phyloP scores from a whole-genome alignment of 2,329 filamentous ascomycete genomes.

The Clarireedia homoeocarpa region DNA sequence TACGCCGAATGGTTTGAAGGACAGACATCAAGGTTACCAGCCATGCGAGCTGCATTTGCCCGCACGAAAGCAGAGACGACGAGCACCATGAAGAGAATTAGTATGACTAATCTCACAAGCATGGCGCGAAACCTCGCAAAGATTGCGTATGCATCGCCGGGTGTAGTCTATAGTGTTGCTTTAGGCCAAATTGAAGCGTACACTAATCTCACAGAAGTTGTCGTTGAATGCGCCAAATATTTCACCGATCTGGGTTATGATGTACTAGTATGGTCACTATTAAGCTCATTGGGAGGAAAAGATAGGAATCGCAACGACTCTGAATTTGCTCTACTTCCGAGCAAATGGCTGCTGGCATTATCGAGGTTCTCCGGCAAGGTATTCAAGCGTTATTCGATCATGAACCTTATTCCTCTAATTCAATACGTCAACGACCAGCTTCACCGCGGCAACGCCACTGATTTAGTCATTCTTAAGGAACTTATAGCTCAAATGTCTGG shows the following conservation, averaged over 20 bases:
- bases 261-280: constrained; percentile 83
- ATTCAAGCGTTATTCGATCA: constrained; percentile 75
- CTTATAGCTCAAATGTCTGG: constrained; percentile 90
- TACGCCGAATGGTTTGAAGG: constrained; percentile 92
- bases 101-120: constrained; percentile 73
- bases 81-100: constrained; percentile 81
- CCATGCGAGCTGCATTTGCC: constrained; percentile 72
- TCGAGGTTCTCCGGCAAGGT: constrained; percentile 87
- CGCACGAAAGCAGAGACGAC: constrained; percentile 71
- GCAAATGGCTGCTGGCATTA: constrained; percentile 83
- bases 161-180: constrained; percentile 82
- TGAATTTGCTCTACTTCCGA: constrained; percentile 64
- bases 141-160: constrained; percentile 83
- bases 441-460: constrained; percentile 72
- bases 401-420: constrained; percentile 78
- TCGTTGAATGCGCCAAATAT: constrained; percentile 90
- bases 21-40: constrained; percentile 64
- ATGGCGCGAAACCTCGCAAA: constrained; percentile 89
- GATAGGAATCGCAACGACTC: constrained; percentile 55
- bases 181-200: constrained; percentile 90
- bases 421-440: constrained; percentile 87
- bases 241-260: constrained; percentile 92
- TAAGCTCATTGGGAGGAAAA: constrained; percentile 63
- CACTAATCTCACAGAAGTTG: constrained; percentile 86
- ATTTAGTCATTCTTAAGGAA: constrained; percentile 86